Percentiles rank a stretch among this genome's conserved stretches.
These are phyloP conservation scores for Botrytis hyacinthi DNA, from an alignment of 2,329 filamentous ascomycete species.

Conservation along the genomic window DNA sequence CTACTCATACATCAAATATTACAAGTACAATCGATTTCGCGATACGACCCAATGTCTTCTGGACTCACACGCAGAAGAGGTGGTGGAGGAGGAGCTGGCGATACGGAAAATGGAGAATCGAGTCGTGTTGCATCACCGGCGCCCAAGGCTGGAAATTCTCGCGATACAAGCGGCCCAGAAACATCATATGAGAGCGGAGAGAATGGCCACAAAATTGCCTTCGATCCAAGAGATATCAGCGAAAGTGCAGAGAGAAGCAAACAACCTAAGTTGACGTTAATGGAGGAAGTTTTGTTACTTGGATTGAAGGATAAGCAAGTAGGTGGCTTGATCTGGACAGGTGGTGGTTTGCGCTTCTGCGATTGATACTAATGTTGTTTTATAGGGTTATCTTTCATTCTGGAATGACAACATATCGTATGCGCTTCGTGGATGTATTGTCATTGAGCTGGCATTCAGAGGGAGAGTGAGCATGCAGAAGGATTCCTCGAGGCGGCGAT, in stretches of 20 bases:
- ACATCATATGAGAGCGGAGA: slow-evolving; percentile 90
- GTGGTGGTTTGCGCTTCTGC: slow-evolving; percentile 15
- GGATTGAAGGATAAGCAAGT: slow-evolving; percentile 99
- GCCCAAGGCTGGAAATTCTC: slow-evolving; percentile 58
- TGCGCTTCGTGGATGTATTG: slow-evolving; percentile 94
- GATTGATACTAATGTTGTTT: slow-evolving; percentile 15
- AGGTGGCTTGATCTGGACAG: slow-evolving; percentile 38
- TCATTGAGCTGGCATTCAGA: slow-evolving; percentile 93
- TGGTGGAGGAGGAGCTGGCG: slow-evolving; percentile 62
- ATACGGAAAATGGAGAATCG: slow-evolving; percentile 60
- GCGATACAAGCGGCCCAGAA: slow-evolving; percentile 58
- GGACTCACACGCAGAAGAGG: slow-evolving; percentile 64
- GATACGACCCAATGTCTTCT: slow-evolving; percentile 44
- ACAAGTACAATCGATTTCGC: slow-evolving; percentile 19
- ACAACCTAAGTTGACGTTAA: slow-evolving; percentile 96
- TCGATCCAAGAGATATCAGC: slow-evolving; percentile 93
- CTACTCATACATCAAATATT: slow-evolving; percentile 23
- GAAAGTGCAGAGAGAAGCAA: slow-evolving; percentile 95
- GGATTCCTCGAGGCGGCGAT: slow-evolving; percentile 85
- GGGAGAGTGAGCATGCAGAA: slow-evolving; percentile 98
- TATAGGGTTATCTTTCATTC: slow-evolving; percentile 93
- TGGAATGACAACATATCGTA: slow-evolving; percentile 99
- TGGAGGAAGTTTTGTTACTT: slow-evolving; percentile 96
- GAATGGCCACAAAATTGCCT: slow-evolving; percentile 98
- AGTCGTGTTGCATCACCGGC: slow-evolving; percentile 65